Evolutionary conservation across 371 early-diverging fungal genomes (phyloP), one percentile per base, ranked within the genome.

Genomic region (Zychaea mexicana): DNA sequence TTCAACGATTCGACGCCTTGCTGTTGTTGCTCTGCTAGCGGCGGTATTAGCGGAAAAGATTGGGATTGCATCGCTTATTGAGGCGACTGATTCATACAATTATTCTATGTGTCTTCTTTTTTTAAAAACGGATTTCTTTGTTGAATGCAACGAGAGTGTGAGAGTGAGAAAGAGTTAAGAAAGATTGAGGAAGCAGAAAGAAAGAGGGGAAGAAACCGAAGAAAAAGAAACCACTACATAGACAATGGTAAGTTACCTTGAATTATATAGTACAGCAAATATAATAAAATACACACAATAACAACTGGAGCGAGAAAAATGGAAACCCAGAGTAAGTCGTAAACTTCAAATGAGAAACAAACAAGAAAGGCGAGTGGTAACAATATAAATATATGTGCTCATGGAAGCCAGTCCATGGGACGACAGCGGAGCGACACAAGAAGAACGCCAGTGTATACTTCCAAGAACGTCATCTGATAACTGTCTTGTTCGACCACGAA

Each of bases 1-100:
- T 79, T 77, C n/a, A 77, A 61, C 13, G 75, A 67, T 32, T 68
- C 69, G 32, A 78, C 62, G 28, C 52, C 58, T 19, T 31, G 31
- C 30, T 32, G 53, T 12, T 49, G 39, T 27, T 47, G 30, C 30
- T 24, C 27, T 24, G 2, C 22, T 38, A 38, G 19, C 24, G 59
- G 38, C 17, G 46, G 45, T 39, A 38, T 31, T 31, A 21, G 55
- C 12, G 36, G 56, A 21, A 60, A 60, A 27, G 61, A 60, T 32
- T 52, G 61, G 30, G 61, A 46, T 39, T 31, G 63, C 56, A 63
- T 45, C 33, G 56, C 42, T 24, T 42, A 42, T 42, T 28, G 8
- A 22, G 30, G 45, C 55, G 33, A 54, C 19, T 54, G 6, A 21
- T 32, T 54, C 55, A 54, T 30, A 54, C 24, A 33, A 4, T 54